phyloP scores from a whole-genome alignment of 257 asterid genomes.

The Eustoma russellianum region DNA sequence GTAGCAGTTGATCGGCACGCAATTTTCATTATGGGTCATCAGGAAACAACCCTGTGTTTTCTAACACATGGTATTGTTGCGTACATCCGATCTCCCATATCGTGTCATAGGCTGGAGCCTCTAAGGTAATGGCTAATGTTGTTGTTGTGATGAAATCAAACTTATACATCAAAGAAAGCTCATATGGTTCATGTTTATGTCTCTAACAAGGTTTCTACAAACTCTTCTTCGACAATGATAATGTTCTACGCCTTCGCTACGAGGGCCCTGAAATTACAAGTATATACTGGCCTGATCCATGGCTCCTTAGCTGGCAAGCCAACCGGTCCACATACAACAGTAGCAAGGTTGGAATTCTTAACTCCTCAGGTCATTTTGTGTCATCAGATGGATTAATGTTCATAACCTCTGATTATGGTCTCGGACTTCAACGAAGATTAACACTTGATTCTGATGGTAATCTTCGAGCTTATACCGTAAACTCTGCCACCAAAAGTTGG shows the following conservation, averaged over 20 bases:
- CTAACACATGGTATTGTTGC: too few relatives aligned
- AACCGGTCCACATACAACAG: conserved; percentile 21
- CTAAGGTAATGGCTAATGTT: too few relatives aligned
- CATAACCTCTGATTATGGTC: conserved; percentile 15
- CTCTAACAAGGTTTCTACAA: conserved; percentile 19
- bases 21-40: too few relatives aligned
- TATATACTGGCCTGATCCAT: conserved; percentile 28
- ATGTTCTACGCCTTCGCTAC: conserved; percentile 18
- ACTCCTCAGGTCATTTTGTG: conserved; percentile 13
- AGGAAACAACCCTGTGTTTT: too few relatives aligned
- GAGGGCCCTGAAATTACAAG: conserved; percentile 20
- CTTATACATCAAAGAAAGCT: too few relatives aligned
- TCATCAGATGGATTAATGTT: conserved; percentile 14
- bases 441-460: conserved; percentile 29
- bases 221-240: conserved; percentile 25
- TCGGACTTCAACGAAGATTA: conserved; percentile 15
- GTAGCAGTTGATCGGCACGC: too few relatives aligned
- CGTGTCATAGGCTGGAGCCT: too few relatives aligned
- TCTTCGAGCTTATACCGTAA: conserved; percentile 25
- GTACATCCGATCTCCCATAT: too few relatives aligned
- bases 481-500: conserved; percentile 15
- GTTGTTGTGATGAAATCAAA: too few relatives aligned
- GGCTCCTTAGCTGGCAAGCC: conserved; percentile 16
- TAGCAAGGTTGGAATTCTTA: conserved; percentile 15
- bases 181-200: too few relatives aligned